phyloP scores from a whole-genome alignment of 495 filamentous ascomycete genomes.

The Aspergillus saccharolyticus region DNA sequence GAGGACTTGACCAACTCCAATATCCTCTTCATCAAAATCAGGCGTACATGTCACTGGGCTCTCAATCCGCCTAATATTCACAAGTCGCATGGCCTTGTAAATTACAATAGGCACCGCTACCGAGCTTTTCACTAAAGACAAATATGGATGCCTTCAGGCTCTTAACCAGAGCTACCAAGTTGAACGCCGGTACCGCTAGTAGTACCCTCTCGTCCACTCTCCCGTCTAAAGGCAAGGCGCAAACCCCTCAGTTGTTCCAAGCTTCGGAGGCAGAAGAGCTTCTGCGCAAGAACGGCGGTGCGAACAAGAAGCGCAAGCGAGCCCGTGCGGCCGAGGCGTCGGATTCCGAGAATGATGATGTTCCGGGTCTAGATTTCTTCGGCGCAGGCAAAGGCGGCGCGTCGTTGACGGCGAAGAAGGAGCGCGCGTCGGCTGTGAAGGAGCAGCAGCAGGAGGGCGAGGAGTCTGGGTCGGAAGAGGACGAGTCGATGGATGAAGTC shows the following conservation, averaged over 20 bases:
- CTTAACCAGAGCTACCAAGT: conserved; percentile 49
- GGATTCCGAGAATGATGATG: conserved; percentile 21
- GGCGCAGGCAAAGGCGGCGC: conserved; percentile 25
- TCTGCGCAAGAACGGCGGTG: conserved; percentile 25
- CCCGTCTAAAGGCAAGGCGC: conserved; percentile 46
- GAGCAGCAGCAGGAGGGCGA: conserved; percentile 15
- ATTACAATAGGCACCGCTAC: no score
- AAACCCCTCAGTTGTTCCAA: conserved; percentile 52
- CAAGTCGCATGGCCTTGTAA: conserved; percentile 8
- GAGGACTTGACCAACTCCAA: neutral
- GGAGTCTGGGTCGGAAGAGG: conserved; percentile 25
- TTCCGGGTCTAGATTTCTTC: conserved; percentile 37
- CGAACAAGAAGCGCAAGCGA: conserved; percentile 40
- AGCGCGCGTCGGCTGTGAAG: conserved; percentile 1
- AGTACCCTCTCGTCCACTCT: conserved; percentile 23
- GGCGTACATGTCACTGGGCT: neutral
- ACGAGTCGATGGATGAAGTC: conserved; percentile 48
- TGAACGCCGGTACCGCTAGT: conserved; percentile 32
- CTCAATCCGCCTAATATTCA: conserved; percentile 1
- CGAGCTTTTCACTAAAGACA: neutral
- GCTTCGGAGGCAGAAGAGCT: conserved; percentile 30
- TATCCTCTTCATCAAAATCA: neutral
- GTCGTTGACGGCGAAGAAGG: conserved; percentile 17
- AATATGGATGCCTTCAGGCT: conserved; percentile 53
- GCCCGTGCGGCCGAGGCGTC: conserved; percentile 9